Evolutionary conservation across 192 early-diverging fungal species (phyloP).

Genomic region (Geosiphon pyriformis): DNA sequence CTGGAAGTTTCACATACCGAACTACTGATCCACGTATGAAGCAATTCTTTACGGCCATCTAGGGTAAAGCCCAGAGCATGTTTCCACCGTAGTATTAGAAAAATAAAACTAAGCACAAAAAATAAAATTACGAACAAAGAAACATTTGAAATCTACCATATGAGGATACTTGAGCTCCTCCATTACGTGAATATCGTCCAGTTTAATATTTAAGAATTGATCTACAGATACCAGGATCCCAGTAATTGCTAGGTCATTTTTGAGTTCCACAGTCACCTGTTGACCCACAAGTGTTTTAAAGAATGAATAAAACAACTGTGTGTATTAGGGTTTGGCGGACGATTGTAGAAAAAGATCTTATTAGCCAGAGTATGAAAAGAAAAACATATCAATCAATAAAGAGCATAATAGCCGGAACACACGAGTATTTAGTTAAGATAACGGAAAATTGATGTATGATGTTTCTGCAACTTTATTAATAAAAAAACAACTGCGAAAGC

Average conservation of each 20-base stretch:
- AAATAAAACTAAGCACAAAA: neutral
- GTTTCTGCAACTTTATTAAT: no score
- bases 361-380: no score
- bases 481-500: no score
- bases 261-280: slow-evolving; percentile 93
- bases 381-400: no score
- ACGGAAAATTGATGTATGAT: no score
- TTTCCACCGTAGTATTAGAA: no score
- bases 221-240: slow-evolving; percentile 96
- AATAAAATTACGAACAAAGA: neutral
- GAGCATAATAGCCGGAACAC: no score
- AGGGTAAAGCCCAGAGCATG: no score
- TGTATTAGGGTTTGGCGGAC: neutral
- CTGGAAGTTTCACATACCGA: slow-evolving; percentile 88
- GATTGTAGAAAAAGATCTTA: no score
- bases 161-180: slow-evolving; percentile 90
- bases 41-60: slow-evolving; percentile 97
- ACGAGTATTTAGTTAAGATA: no score
- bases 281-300: slow-evolving; percentile 99
- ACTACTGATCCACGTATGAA: slow-evolving; percentile 99
- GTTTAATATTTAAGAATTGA: slow-evolving; percentile 98
- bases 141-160: slow-evolving; percentile 67
- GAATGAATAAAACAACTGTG: slow-evolving; percentile 98
- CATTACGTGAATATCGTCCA: slow-evolving; percentile 85
- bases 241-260: slow-evolving; percentile 93